phyloP scores from a whole-genome alignment of 331 rosid genomes.

The Spiraea crenata region DNA sequence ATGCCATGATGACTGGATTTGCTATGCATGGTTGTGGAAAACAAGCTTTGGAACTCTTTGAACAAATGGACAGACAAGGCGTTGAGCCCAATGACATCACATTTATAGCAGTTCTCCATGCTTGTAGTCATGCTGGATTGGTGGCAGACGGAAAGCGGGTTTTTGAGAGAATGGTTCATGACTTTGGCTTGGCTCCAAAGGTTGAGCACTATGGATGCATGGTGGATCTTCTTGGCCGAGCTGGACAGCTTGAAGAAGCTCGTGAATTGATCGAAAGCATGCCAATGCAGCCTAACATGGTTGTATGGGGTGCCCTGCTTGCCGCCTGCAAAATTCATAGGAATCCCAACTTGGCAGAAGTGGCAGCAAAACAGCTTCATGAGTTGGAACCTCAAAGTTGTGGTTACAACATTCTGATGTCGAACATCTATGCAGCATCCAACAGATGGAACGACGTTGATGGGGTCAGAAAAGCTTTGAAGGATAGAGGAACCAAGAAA shows the following conservation, averaged over 20 bases:
- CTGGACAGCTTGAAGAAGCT: constrained; percentile 55
- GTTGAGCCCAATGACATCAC: constrained; percentile 50
- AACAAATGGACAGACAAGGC: constrained; percentile 46
- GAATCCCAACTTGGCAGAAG: constrained; percentile 50
- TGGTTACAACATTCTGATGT: constrained; percentile 62
- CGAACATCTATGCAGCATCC: constrained; percentile 59
- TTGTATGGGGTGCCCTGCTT: constrained; percentile 60
- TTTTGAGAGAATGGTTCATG: constrained; percentile 47
- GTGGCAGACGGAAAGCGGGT: constrained; percentile 48
- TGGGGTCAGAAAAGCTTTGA: constrained; percentile 48
- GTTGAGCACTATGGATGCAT: constrained; percentile 46
- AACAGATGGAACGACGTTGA: constrained; percentile 64
- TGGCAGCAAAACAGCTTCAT: constrained; percentile 49
- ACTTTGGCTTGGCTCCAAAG: constrained; percentile 46
- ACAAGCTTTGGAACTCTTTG: constrained; percentile 52
- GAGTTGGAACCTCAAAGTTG: constrained; percentile 49
- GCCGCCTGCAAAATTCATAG: constrained; percentile 66
- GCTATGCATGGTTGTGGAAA: constrained; percentile 59
- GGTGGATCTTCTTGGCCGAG: constrained; percentile 57
- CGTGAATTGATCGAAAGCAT: constrained; percentile 39
- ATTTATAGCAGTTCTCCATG: constrained; percentile 55
- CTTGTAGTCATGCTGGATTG: constrained; percentile 72
- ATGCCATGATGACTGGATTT: constrained; percentile 64
- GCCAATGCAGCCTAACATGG: constrained; percentile 56
- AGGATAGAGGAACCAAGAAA: constrained; percentile 46